These are phyloP conservation scores for Leishmania amazonensis DNA, from an alignment of 208 protist species.

Conservation along the genomic window DNA sequence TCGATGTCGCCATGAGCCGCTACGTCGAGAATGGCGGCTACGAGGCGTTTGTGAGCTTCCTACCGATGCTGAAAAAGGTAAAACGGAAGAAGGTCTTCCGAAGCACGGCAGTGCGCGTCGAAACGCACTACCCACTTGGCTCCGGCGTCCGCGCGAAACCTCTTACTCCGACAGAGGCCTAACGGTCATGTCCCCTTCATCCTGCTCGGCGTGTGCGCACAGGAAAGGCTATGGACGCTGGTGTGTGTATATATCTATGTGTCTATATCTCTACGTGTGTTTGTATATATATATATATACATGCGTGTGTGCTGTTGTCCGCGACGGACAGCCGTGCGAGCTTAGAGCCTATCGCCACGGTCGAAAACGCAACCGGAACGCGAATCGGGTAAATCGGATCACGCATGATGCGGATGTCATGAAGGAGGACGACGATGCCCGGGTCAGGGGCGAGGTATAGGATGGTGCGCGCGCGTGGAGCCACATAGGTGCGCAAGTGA, in stretches of 20 bases:
- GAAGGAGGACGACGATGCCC: not conserved
- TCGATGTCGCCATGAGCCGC: constrained; percentile 39
- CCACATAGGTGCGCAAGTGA: too few relatives aligned
- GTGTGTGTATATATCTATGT: not conserved
- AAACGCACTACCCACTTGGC: constrained; percentile 23
- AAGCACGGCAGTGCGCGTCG: constrained; percentile 4
- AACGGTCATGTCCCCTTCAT: not conserved
- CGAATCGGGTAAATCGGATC: not conserved
- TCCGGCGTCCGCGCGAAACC: not conserved
- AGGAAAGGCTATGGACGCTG: not conserved
- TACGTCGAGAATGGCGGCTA: constrained; percentile 41
- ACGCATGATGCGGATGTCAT: not conserved
- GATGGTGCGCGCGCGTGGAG: too few relatives aligned
- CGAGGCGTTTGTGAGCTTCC: constrained; percentile 21
- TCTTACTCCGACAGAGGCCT: not conserved
- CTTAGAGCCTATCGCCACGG: not conserved
- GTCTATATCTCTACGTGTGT: not conserved
- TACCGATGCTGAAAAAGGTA: not conserved
- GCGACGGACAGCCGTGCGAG: not conserved
- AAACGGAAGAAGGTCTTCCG: not conserved
- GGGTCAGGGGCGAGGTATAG: too few relatives aligned
- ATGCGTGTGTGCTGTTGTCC: not conserved
- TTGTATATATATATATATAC: not conserved
- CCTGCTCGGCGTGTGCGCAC: not conserved
- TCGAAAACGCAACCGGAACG: not conserved